Base-by-base conservation (phyloP, 768 basidiomycete genomes). In the Ramaria rubella region DNA sequence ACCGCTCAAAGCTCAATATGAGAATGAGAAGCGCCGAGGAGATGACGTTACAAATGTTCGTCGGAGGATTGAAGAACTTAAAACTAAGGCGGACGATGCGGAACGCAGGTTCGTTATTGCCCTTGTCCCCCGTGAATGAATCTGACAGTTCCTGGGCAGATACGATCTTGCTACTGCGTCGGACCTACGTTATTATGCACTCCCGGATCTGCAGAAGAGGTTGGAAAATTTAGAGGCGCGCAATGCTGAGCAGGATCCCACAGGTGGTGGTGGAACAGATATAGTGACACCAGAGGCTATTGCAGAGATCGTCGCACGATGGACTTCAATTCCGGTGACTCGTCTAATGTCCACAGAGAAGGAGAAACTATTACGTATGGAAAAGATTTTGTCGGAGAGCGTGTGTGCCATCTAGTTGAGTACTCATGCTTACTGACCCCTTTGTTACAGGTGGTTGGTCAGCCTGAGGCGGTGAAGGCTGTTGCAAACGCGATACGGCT, bases 401-500 rank as follows among this genome's bases (percentile, higher is more conserved):
- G 91, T 97, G 24, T 15, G 55, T 31, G 11, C 19, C 17, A 26
- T 45, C 31, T n/a, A 23, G 5, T 30, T 19, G 24, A 12, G 5
- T 19, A 24, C 45, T 57, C 23, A 7, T 23, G n/a, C 17, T 40
- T n/a, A 30, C 31, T 14, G 15, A 31, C 44, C 60, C 38, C 17
- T 30, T 30, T 42, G 9, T 44, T 29, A 9, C 31, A 56, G 55
- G 55, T 56, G 19, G 85, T 97, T 44, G 94, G 95, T 1, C 95
- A 98, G 68, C 81, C 81, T 1, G 88, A 94, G 61, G 94, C 94
- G 4, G 87, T 96, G 60, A 89, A 85, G 64, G 86, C 95, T 4
- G 92, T 97, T 31, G 87, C 93, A 9, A 93, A 95, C 67, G 95
- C 95, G 2, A 89, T 98, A 62, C 82, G 95, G 45, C 72, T 98